Base-by-base conservation (phyloP, 2,329 filamentous ascomycete genomes). In the Monilinia laxa region DNA sequence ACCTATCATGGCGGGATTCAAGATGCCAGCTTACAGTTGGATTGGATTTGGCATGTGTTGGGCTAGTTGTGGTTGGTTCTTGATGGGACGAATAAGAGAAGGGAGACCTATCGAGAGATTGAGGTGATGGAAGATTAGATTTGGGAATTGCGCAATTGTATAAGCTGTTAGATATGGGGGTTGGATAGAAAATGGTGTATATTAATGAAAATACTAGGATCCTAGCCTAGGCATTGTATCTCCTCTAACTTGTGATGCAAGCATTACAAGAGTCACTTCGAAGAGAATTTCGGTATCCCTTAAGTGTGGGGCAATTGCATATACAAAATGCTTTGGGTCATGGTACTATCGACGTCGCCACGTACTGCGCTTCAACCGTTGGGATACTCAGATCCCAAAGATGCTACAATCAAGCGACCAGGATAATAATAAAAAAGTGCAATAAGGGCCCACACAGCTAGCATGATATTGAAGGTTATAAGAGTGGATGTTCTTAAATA, bases 11-110 rank as follows among this genome's bases (percentile, higher is more conserved):
- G 79, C 79, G 45, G 73, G 79, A 20, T 81, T 81, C 66, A 81
- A 79, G 68, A 78, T 84, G 77, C 81, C 81, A 0, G 78, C 79
- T 14, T 81, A 81, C 73, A 80, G 78, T 57, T 85, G 82, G 83
- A 78, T 83, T 7, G 83, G 82, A 1, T 79, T 84, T 12, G 73
- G 77, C 7, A 77, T 84, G 68, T 83, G 82, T 66, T 83, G 81
- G 81, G 76, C 79, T 6, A 80, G 79, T 68, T 81, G 80, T 71
- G 69, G 78, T 63, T 84, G 82, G 82, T 85, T 82, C 71, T 69
- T 81, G 47, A 72, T 79, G 12, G 79, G 78, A 6, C 75, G 79
- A 67, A 77, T 64, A 78, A 83, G 71, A 77, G 79, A 74, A n/a
- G 74, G 73, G 20, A 71, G 73, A 62, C 59, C 67, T 4, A 54